These are phyloP conservation scores for Fusarium austroafricanum DNA, from an alignment of 2,329 filamentous ascomycete genomes.

Conservation along the genomic window DNA sequence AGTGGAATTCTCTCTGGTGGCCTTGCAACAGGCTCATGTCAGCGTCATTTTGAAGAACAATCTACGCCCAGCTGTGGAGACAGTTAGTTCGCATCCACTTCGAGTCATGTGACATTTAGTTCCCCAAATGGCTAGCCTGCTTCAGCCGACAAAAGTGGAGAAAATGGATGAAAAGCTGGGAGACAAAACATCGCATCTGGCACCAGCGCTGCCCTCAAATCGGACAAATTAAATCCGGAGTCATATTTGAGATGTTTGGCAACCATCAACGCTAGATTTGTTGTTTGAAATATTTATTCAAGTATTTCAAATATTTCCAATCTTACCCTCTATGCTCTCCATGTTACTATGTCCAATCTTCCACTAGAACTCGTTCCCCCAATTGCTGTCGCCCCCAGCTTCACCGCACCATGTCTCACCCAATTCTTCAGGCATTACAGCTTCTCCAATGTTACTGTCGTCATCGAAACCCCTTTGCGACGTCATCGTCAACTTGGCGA, in stretches of 20 bases:
- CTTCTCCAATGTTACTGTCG: not conserved
- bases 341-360: not conserved
- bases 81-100: too few species aligned
- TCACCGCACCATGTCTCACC: not conserved
- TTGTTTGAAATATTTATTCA: not conserved
- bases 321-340: not conserved
- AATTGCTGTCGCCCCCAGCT: not conserved
- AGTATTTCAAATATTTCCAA: slow-evolving; percentile 3
- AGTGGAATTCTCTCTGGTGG: too few species aligned
- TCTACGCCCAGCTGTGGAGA: too few species aligned
- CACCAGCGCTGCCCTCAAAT: not conserved
- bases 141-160: too few species aligned
- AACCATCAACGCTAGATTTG: not conserved
- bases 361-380: not conserved
- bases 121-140: too few species aligned
- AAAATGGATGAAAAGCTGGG: too few species aligned
- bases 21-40: too few species aligned
- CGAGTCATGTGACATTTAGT: too few species aligned
- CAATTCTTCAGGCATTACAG: not conserved
- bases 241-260: not conserved
- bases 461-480: not conserved
- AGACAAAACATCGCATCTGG: too few species aligned
- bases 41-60: too few species aligned
- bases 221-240: not conserved
- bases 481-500: not conserved